Base-by-base conservation (phyloP, 345 rosid species). In the Pugionium dolabratum region DNA sequence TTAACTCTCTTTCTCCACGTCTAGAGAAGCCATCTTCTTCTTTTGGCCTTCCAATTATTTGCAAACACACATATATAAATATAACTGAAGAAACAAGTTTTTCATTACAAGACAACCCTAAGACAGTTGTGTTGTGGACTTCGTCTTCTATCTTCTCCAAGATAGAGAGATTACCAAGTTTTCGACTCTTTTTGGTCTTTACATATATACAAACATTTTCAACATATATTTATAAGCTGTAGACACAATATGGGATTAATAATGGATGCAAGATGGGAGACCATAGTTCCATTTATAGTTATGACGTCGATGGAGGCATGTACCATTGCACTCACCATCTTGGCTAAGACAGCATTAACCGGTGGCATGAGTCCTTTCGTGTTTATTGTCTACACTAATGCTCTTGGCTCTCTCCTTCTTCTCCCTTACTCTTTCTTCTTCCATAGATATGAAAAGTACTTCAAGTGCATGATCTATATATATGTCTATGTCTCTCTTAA, bases 281-380 rank as follows among this genome's bases (percentile, higher is more conserved):
- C 75, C 43, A 77, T 67, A 48, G 77, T 59, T 61, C 83, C 89
- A 34, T 86, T 80, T 57, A 30, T 48, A 36, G 74, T 62, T 62
- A 86, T 87, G 97, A 80, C 81, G 59, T 62, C 63, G 45, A 76
- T 83, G 86, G 92, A 90, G 32, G 95, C 87, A 34, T 79, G 84
- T 69, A 83, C 95, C 35, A 80, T 86, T 44, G 92, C 75, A 51
- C 75, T 87, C 27, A 90, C 95, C 5, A 86, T 87, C 33, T 45
- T 86, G 82, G 88, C 89, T 4, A 86, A 85, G 72, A 80, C 88
- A 0, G 81, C 76, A 42, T 61, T 91, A 67, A 74, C 82, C 1
- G 62, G 71, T 46, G 96, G 96, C 43, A 67, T 83, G 83, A 91
- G 91, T 57, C 96, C 93, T 60, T 91, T 82, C 27, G 91, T 91